Percentiles rank a stretch among this genome's conserved stretches.
Conservation (phyloP, 1,284 basidiomycete genomes). For the Trametes pubescens region DNA sequence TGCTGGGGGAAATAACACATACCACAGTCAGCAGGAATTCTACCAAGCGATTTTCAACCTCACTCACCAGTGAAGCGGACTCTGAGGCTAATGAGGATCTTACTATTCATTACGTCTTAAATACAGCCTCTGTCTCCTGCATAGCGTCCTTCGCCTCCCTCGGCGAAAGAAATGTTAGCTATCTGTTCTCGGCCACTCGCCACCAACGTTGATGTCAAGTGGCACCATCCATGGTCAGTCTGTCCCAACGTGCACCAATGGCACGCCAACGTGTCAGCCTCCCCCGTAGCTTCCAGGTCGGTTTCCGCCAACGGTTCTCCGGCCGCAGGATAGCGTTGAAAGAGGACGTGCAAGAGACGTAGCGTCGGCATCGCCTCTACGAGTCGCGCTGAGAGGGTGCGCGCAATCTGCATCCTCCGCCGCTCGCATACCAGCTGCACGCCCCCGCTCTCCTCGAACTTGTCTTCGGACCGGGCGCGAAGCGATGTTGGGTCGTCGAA, state of each 20-base stretch:
- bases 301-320: not conserved
- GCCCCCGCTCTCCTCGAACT: not conserved
- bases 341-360: not conserved
- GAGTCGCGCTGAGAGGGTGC: no score
- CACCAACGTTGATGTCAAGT: not conserved
- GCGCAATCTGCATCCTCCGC: no score
- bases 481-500: not conserved
- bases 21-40: no score
- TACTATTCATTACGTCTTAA: no score
- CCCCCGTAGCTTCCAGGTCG: not conserved
- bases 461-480: not conserved
- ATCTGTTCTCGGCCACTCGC: not conserved
- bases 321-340: not conserved
- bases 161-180: not conserved
- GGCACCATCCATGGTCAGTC: not conserved
- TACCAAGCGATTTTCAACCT: no score
- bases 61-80: no score
- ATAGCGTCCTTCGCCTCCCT: not conserved
- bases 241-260: not conserved
- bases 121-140: not conserved
- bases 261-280: not conserved
- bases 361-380: no score
- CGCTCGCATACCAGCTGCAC: no score
- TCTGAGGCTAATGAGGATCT: no score
- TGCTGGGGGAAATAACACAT: no score